phyloP scores from a whole-genome alignment of 345 rosid species.

The Carallia brachiata region DNA sequence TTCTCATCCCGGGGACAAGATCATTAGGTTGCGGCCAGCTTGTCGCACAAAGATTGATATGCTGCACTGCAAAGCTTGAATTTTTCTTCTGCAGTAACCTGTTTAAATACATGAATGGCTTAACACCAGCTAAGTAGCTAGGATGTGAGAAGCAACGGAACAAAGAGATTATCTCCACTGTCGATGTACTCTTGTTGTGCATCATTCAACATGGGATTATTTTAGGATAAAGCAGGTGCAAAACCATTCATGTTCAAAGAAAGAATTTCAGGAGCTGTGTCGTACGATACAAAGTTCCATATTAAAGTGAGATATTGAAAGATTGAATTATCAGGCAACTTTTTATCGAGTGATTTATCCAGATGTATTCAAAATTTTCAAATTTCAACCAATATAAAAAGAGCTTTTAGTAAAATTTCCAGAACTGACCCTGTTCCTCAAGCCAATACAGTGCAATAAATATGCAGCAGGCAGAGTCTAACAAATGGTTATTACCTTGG shows the following conservation, averaged over 20 bases:
- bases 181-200: too few species aligned
- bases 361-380: neutral
- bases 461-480: neutral
- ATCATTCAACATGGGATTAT: too few species aligned
- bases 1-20: neutral
- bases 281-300: too few species aligned
- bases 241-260: too few species aligned
- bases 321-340: neutral
- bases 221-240: too few species aligned
- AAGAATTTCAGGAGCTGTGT: too few species aligned
- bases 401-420: too few species aligned
- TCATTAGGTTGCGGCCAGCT: constrained; percentile 49
- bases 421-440: neutral
- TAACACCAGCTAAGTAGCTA: neutral
- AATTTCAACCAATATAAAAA: too few species aligned
- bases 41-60: constrained; percentile 67
- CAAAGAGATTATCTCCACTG: neutral
- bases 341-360: neutral
- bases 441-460: neutral
- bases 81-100: constrained; percentile 76
- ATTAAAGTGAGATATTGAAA: neutral
- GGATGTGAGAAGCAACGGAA: neutral
- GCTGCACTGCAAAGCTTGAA: constrained; percentile 85
- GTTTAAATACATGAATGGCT: constrained; percentile 16
- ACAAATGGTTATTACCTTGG: constrained; percentile 53